These are phyloP conservation scores for Priceomyces carsonii DNA, from an alignment of 805 yeast genomes.

Conservation along the genomic window DNA sequence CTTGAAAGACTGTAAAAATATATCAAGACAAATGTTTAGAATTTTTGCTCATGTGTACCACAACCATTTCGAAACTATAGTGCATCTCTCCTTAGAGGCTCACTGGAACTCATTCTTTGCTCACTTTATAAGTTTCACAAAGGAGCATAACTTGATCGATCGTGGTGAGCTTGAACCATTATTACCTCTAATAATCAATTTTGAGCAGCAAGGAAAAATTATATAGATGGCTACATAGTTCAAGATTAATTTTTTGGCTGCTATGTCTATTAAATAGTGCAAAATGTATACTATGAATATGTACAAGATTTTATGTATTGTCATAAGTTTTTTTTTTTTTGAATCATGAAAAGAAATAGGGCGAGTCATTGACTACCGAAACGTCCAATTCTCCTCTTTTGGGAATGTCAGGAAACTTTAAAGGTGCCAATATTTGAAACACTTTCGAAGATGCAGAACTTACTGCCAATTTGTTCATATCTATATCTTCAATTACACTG, in stretches of 20 bases:
- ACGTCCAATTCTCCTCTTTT: slow-evolving; percentile 84
- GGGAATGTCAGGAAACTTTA: slow-evolving; percentile 72
- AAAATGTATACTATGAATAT: slow-evolving; percentile 4
- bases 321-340: no score
- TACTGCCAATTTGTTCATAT: slow-evolving; percentile 23
- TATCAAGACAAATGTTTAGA: slow-evolving; percentile 88
- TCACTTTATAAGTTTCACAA: slow-evolving; percentile 84
- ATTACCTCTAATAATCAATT: slow-evolving; percentile 68
- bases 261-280: neutral
- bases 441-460: slow-evolving; percentile 22
- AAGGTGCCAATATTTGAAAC: slow-evolving; percentile 60
- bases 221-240: slow-evolving; percentile 22
- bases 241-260: neutral
- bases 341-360: slow-evolving; percentile 67
- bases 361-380: slow-evolving; percentile 63
- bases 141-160: slow-evolving; percentile 82
- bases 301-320: no score
- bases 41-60: slow-evolving; percentile 94
- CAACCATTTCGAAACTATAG: slow-evolving; percentile 89
- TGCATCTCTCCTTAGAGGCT: slow-evolving; percentile 91
- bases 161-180: slow-evolving; percentile 79
- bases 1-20: slow-evolving; percentile 78
- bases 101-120: slow-evolving; percentile 98
- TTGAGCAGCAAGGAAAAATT: slow-evolving; percentile 87
- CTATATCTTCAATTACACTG: slow-evolving; percentile 47